phyloP scores from a whole-genome alignment of 208 protist species.

The Trypanosoma melophagium region DNA sequence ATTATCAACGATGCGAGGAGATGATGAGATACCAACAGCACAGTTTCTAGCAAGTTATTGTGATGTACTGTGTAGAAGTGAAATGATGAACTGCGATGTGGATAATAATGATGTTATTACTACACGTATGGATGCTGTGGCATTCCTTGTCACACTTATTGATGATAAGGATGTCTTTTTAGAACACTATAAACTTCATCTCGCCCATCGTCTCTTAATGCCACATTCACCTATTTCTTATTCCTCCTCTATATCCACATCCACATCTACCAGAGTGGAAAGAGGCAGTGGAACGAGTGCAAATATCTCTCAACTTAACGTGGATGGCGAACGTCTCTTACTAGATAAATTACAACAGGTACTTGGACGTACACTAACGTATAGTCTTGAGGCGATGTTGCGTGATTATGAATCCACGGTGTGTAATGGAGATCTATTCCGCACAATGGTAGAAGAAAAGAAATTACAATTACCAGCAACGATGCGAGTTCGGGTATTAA shows the following conservation, averaged over 20 bases:
- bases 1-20: slow-evolving; percentile 9
- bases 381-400: slow-evolving; percentile 68
- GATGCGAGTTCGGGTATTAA: slow-evolving; percentile 43
- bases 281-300: too few species aligned
- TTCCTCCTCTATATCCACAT: neutral
- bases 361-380: slow-evolving; percentile 38
- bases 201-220: slow-evolving; percentile 52
- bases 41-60: slow-evolving; percentile 54
- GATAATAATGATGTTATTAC: slow-evolving; percentile 17
- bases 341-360: slow-evolving; percentile 42
- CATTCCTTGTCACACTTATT: slow-evolving; percentile 40
- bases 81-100: slow-evolving; percentile 20
- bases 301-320: slow-evolving; percentile 14
- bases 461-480: slow-evolving; percentile 30
- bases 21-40: slow-evolving; percentile 15
- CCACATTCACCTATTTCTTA: neutral
- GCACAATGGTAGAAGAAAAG: slow-evolving; percentile 22
- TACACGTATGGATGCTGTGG: slow-evolving; percentile 19
- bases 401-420: slow-evolving; percentile 48
- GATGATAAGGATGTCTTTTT: slow-evolving; percentile 71
- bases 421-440: slow-evolving; percentile 31
- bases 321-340: slow-evolving; percentile 56
- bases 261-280: too few species aligned
- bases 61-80: slow-evolving; percentile 34
- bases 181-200: slow-evolving; percentile 46